A percentile compares a stretch with the other conserved stretches of the same genome.
phyloP scores from a whole-genome alignment of 2,329 filamentous ascomycete genomes.

The Plenodomus tracheiphilus region DNA sequence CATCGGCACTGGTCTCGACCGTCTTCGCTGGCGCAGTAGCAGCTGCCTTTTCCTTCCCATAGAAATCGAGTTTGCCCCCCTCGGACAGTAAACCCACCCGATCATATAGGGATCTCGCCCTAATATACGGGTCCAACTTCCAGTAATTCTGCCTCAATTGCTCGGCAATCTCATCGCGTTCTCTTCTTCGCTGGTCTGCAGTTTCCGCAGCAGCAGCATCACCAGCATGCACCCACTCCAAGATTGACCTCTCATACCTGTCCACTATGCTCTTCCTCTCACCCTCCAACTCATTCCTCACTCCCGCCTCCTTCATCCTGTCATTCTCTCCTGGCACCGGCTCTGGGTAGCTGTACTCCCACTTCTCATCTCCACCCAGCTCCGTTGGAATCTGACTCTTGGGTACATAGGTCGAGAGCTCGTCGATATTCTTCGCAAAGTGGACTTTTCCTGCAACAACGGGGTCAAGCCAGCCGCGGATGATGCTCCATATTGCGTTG shows the following conservation, averaged over 20 bases:
- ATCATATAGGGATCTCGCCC: constrained; percentile 84
- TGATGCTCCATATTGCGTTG: constrained; percentile 95
- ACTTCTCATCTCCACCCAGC: constrained; percentile 83
- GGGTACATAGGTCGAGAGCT: constrained; percentile 77
- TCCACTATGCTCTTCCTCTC: constrained; percentile 68
- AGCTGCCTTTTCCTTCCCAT: constrained; percentile 49
- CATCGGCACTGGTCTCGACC: constrained; percentile 36
- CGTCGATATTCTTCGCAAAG: constrained; percentile 81
- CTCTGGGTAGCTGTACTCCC: constrained; percentile 81
- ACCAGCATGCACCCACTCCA: constrained; percentile 70
- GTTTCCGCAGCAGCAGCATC: constrained; percentile 37
- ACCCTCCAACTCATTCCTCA: constrained; percentile 64
- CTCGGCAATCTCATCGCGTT: constrained; percentile 65
- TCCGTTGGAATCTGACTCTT: constrained; percentile 74
- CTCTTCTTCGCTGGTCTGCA: constrained; percentile 55
- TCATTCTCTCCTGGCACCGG: constrained; percentile 76
- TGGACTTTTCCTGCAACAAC: constrained; percentile 93
- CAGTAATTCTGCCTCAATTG: constrained; percentile 78
- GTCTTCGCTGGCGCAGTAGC: constrained; percentile 8
- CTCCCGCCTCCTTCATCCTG: constrained; percentile 64
- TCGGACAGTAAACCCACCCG: constrained; percentile 71
- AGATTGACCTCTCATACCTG: constrained; percentile 73
- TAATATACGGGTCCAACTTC: constrained; percentile 82
- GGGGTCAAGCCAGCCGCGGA: constrained; percentile 93
- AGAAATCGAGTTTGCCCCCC: constrained; percentile 72